Base-by-base conservation (phyloP, 2,329 filamentous ascomycete species). In the Ophiostoma australiae region DNA sequence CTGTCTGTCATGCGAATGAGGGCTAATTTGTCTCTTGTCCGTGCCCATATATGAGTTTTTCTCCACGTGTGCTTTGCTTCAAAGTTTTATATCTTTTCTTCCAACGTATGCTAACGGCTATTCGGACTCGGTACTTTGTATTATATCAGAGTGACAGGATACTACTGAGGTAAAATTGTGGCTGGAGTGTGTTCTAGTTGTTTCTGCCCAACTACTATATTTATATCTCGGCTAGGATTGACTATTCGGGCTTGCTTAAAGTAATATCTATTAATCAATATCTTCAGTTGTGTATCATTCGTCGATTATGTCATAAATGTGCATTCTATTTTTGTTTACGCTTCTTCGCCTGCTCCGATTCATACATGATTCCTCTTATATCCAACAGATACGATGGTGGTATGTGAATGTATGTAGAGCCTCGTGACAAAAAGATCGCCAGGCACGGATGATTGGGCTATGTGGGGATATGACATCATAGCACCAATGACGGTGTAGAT, bases 381-480 rank as follows among this genome's bases (percentile, higher is more conserved):
- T 48, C 17, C 44, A 48, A 48, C 44, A 20, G 37, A 39, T 39
- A 8, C 3, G 37, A 39, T 31, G 13, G 37, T 39, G 37, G 10
- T 39, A 39, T 39, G 10, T 11, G 3, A 31, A 31, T 31, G 27
- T 31, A 48, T 41, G 39, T 15, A 48, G 61, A 65, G 61, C 61
- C 61, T 48, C 44, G 44, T 48, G 44, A 48, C 35, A 5, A 63
- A 31, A 31, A 63, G 61, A 65, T 65, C 61, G 61, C 61, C 61
- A 65, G 61, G 61, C 3, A 65, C 61, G 4, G 61, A 33, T 4
- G 5, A 65, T 35, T 37, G 31, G 61, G 6, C 61, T 65, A 33
- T 33, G 61, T 65, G 61, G 61, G 31, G 27, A 23, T 37, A 65
- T 65, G 61, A 65, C 61, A 35, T 65, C 61, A 65, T 33, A 33